phyloP scores from a whole-genome alignment of 2,329 filamentous ascomycete species.

The Pseudogymnoascus sp. region DNA sequence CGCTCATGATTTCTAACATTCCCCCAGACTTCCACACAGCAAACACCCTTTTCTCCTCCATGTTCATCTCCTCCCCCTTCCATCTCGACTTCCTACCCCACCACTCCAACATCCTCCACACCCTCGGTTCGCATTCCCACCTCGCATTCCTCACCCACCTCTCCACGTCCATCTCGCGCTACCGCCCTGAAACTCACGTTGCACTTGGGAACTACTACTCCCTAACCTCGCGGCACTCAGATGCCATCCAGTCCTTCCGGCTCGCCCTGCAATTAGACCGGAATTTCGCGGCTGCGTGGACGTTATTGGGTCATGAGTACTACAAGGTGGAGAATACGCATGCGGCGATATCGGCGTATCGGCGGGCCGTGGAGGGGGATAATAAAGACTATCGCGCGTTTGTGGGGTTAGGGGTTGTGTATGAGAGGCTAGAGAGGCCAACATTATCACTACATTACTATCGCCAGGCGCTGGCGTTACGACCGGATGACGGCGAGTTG shows the following conservation, averaged over 20 bases:
- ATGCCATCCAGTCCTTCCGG: constrained; percentile 38
- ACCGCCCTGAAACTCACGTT: background rate
- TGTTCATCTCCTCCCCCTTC: background rate
- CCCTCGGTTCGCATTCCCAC: background rate
- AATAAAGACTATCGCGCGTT: background rate
- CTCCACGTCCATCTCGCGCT: background rate
- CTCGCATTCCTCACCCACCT: background rate
- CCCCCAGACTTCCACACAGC: background rate
- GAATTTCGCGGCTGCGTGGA: background rate
- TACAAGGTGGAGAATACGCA: background rate
- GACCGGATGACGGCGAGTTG: background rate
- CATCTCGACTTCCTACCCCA: background rate
- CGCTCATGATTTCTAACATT: background rate
- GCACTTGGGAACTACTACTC: background rate
- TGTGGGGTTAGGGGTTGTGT: background rate
- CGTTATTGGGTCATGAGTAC: background rate
- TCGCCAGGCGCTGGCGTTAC: background rate
- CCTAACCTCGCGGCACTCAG: constrained; percentile 27
- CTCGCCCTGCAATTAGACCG: background rate
- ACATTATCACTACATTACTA: background rate
- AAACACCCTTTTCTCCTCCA: background rate
- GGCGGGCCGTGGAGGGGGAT: background rate
- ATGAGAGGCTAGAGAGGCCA: background rate
- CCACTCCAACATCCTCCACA: background rate
- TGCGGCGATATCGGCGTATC: background rate